Evolutionary conservation across 2,329 filamentous ascomycete genomes (phyloP).

Genomic region (Stagonosporopsis rhizophila): DNA sequence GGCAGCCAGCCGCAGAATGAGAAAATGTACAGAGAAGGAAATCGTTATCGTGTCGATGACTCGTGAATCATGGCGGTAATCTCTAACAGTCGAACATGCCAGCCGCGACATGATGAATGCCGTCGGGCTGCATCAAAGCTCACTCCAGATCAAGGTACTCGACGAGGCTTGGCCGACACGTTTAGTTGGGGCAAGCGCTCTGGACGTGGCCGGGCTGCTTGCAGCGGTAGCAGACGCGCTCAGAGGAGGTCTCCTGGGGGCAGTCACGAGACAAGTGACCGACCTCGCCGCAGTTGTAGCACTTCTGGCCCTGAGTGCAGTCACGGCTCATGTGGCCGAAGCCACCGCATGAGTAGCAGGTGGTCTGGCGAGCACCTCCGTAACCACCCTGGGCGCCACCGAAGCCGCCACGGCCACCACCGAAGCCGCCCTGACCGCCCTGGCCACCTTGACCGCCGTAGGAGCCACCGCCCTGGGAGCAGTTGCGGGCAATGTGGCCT

Average conservation of each 20-base stretch:
- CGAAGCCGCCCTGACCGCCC: constrained; percentile 47
- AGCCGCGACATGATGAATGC: constrained; percentile 27
- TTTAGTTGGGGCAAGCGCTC: constrained; percentile 87
- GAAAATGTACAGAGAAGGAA: constrained; percentile 51
- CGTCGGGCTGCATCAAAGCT: constrained; percentile 35
- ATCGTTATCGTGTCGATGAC: constrained; percentile 46
- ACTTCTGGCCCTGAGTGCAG: constrained; percentile 99
- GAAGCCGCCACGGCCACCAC: constrained; percentile 57
- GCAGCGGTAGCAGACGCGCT: constrained; percentile 99
- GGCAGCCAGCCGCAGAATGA: constrained; percentile 49
- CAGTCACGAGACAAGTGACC: constrained; percentile 96
- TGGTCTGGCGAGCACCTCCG: constrained; percentile 58
- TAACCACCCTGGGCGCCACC: constrained; percentile 54
- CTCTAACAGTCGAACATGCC: constrained; percentile 38
- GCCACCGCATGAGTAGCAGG: constrained; percentile 98
- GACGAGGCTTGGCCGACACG: constrained; percentile 32
- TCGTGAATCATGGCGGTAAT: constrained; percentile 39
- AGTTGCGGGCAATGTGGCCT: constrained; percentile 95
- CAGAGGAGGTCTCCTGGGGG: constrained; percentile 85
- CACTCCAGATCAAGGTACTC: constrained; percentile 41
- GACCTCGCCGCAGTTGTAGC: constrained; percentile 97
- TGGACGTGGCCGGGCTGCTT: constrained; percentile 88
- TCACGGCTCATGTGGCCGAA: constrained; percentile 98
- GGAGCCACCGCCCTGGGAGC: constrained; percentile 67
- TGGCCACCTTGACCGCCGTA: constrained; percentile 30